These are phyloP conservation scores for Leishmania gerbilli DNA, from an alignment of 208 protist genomes.

Conservation along the genomic window DNA sequence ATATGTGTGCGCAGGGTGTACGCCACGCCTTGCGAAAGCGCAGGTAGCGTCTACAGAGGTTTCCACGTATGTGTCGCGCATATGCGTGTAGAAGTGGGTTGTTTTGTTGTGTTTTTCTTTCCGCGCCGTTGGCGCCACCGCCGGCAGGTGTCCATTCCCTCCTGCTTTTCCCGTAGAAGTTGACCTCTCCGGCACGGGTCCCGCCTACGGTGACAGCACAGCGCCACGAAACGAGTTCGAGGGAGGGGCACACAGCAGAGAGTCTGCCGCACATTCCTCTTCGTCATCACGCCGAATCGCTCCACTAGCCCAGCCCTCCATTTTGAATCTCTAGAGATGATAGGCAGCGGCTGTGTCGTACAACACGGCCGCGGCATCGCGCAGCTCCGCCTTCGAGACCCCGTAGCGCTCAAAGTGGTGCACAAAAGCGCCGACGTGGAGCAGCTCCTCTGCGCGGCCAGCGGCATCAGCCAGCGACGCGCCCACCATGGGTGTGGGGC, in stretches of 20 bases:
- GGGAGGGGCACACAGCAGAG: neutral
- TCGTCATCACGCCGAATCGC: too few species aligned
- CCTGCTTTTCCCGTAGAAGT: neutral
- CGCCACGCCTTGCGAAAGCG: neutral
- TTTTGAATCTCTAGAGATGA: neutral
- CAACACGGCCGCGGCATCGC: conserved; percentile 40
- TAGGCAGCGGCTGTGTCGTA: conserved; percentile 74
- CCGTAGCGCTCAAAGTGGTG: conserved; percentile 79
- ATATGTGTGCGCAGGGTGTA: neutral
- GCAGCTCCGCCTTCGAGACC: conserved; percentile 49
- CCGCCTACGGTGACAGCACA: neutral
- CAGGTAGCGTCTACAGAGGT: neutral
- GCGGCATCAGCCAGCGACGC: conserved; percentile 36
- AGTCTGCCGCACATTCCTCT: neutral
- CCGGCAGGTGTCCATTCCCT: neutral
- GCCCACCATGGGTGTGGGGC: conserved; percentile 46
- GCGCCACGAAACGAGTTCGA: neutral
- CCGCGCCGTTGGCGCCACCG: neutral
- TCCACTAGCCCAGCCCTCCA: neutral
- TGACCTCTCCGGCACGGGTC: neutral
- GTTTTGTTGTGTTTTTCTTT: neutral
- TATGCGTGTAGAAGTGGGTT: too few species aligned
- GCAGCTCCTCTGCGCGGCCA: conserved; percentile 43
- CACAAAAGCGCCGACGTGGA: conserved; percentile 60
- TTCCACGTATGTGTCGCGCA: neutral